Base-by-base conservation (phyloP, 139 green algal species). In the Asterochloris erici region DNA sequence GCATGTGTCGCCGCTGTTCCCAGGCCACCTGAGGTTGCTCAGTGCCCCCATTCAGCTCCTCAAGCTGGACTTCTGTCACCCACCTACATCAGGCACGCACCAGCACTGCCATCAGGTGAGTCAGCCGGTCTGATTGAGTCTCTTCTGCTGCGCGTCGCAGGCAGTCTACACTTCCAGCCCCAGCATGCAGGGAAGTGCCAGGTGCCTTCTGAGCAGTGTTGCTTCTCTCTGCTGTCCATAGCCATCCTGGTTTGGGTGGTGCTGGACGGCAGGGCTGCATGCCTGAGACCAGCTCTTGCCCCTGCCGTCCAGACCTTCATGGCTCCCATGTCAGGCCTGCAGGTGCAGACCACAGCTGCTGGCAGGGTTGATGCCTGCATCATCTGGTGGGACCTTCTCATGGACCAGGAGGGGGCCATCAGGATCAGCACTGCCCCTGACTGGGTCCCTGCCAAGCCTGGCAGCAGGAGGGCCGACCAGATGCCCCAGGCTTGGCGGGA, bases 321-420 rank as follows among this genome's bases (percentile, higher is more conserved):
- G 17, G 66, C 21, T 2, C 14, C 16, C 16, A 14, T 68, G 29
- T 29, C n/a, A 10, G 71, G 63, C 29, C 12, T 73, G 26, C 83
- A 90, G 84, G 78, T 87, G 26, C 66, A 78, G 6, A 69, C 77
- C 11, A 76, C 29, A 0, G 63, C 26, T 13, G 29, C 71, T 79
- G 89, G 89, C 62, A 68, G 27, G 14, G 85, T 81, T 0, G 84
- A 92, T 74, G 89, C 87, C 0, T 68, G 91, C n/a, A 81, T 91
- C 19, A 23, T 93, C 24, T 93, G 89, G 89, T 93, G 89, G 89
- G 73, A 90, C 83, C 86, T 93, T 61, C 80, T 87, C 15, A 85
- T 90, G 82, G 79, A 84, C 28, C 38, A 70, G 9, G 27, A 68
- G 23, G 81, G 19, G 16, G 28, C 26, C 54, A 79, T 88, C 69